Evolutionary conservation across 2,329 filamentous ascomycete genomes (phyloP).

Genomic region (Macrophomina pseudophaseolina): DNA sequence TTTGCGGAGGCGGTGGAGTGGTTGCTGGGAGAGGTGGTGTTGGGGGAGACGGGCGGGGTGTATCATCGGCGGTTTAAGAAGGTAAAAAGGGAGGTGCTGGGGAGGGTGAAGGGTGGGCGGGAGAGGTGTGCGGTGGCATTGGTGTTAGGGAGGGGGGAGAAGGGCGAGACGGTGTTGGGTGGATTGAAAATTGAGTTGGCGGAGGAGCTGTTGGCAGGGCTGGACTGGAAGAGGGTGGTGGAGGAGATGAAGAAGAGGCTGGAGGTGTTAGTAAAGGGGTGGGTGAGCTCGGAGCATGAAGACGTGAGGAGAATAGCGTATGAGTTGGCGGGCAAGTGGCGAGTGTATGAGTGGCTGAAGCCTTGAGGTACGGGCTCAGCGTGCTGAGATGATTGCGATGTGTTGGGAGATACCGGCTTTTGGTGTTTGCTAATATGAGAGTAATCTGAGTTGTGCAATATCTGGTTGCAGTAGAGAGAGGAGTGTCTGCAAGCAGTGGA

Average conservation of each 20-base stretch:
- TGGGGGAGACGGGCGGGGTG: background rate
- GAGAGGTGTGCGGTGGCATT: background rate
- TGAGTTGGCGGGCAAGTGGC: background rate
- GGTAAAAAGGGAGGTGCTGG: background rate
- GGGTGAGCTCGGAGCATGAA: slow-evolving; percentile 35
- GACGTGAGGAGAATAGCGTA: slow-evolving; percentile 31
- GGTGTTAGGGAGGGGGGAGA: background rate
- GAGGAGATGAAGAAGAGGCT: slow-evolving; percentile 28
- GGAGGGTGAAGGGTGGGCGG: background rate
- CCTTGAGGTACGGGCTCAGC: no score
- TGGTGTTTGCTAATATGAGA: no score
- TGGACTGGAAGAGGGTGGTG: background rate
- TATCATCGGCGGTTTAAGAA: background rate
- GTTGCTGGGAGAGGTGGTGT: background rate
- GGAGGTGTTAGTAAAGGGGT: slow-evolving; percentile 29
- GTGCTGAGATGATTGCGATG: background rate
- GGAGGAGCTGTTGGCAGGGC: background rate
- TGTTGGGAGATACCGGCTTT: background rate
- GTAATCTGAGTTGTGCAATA: no score
- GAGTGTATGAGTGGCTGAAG: background rate
- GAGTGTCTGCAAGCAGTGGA: no score
- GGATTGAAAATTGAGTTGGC: background rate
- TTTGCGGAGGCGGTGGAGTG: background rate
- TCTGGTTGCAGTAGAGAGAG: no score
- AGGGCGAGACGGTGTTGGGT: background rate